These are phyloP conservation scores for Scortechinia acanthostroma DNA, from an alignment of 2,329 filamentous ascomycete genomes.

Conservation along the genomic window DNA sequence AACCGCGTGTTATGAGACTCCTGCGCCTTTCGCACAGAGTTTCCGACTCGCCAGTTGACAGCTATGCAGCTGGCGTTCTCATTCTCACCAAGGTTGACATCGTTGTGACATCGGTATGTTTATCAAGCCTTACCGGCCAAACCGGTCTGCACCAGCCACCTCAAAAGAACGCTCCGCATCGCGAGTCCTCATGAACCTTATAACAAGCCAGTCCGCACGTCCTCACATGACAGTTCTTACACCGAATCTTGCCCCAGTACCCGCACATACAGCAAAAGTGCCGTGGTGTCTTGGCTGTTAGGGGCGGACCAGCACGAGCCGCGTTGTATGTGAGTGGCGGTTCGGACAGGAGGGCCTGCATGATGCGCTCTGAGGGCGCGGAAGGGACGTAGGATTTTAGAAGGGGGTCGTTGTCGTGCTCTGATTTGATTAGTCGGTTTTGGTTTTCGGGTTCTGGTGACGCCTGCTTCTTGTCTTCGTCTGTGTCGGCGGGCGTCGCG, in stretches of 20 bases:
- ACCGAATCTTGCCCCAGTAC: constrained; percentile 38
- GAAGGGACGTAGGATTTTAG: constrained; percentile 28
- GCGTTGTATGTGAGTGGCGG: constrained; percentile 35
- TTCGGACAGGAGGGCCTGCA: constrained; percentile 31
- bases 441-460: constrained; percentile 4
- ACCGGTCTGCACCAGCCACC: background rate
- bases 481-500: background rate
- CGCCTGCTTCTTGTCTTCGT: constrained; percentile 4
- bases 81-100: too few species aligned
- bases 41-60: too few species aligned
- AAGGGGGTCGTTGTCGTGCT: constrained; percentile 28
- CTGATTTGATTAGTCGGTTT: constrained; percentile 19
- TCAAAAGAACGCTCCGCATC: constrained; percentile 28
- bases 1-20: too few species aligned
- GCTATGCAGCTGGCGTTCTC: too few species aligned
- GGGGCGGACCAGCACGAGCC: constrained; percentile 23
- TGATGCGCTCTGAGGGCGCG: constrained; percentile 31
- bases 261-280: constrained; percentile 37
- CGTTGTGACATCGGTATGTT: too few species aligned
- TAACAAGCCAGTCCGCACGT: constrained; percentile 37
- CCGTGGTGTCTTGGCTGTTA: constrained; percentile 19
- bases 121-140: too few species aligned
- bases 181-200: constrained; percentile 33
- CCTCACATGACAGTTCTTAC: constrained; percentile 32
- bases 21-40: too few species aligned